A percentile compares a stretch with the other conserved stretches of the same genome.
These are phyloP conservation scores for Apiospora saccharicola DNA, from an alignment of 2,329 filamentous ascomycete species.

Conservation along the genomic window DNA sequence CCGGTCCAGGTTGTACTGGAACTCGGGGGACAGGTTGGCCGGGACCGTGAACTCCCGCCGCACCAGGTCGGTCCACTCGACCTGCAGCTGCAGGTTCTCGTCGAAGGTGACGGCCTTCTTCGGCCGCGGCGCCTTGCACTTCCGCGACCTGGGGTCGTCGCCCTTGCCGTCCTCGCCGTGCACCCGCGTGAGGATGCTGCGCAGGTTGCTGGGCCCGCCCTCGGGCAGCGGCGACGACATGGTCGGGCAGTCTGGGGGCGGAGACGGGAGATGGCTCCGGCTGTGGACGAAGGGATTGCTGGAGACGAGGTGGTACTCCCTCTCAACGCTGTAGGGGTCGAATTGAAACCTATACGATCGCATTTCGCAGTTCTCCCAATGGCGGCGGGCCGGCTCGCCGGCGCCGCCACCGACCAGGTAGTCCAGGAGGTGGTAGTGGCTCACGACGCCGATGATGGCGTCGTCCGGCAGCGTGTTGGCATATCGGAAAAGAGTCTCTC, in stretches of 20 bases:
- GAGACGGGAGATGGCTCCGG: background rate
- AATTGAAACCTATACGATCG: background rate
- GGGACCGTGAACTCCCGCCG: background rate
- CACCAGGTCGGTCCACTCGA: background rate
- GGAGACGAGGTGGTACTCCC: background rate
- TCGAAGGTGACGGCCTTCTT: no score
- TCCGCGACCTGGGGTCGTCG: no score
- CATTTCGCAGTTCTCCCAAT: background rate
- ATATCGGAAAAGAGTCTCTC: background rate
- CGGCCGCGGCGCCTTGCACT: no score
- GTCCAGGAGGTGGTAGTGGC: background rate
- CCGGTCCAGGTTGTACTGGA: background rate
- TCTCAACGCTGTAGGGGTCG: background rate
- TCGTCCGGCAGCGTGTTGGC: background rate
- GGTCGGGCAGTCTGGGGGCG: no score
- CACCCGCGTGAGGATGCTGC: no score
- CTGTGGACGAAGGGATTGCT: background rate
- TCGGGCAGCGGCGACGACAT: no score
- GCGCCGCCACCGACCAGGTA: background rate
- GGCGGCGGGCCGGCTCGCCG: background rate
- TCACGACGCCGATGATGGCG: background rate
- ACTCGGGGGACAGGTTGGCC: background rate
- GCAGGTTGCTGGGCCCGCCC: no score
- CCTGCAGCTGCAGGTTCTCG: background rate
- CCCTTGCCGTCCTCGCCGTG: no score